Base-by-base conservation (phyloP, 2,329 filamentous ascomycete species). In the Diaporthe sp. region DNA sequence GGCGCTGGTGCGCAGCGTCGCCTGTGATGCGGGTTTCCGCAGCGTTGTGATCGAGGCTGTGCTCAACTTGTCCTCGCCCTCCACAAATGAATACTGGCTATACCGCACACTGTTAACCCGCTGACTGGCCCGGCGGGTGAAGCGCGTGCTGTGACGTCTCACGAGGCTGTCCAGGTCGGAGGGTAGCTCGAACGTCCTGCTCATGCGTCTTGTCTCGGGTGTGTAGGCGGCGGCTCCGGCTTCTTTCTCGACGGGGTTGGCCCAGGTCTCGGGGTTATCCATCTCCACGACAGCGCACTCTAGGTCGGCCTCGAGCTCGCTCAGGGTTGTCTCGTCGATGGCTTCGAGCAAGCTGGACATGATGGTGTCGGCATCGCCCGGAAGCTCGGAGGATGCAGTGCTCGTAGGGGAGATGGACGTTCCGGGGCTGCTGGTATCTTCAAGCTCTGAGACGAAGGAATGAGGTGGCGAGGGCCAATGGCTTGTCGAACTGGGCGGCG, bases 121-220 rank as follows among this genome's bases (percentile, higher is more conserved):
- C 42, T 67, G 61, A 34, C 61, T 49, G 42, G 20, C 20, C 28
- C 71, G 71, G 57, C 47, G 44, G 44, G 42, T 72, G 71, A 61
- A 72, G 28, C 71, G 55, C 13, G 57, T 63, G 31, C 71, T 72
- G 57, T 72, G 71, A 17, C 71, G 71, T 28, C 71, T 53, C 15
- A 72, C 71, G 34, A 72, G 57, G 37, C 25, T 47, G 57, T 72
- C 71, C 31, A 72, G 57, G 60, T 72, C 71, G 5, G 71, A 51
- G 28, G 71, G 57, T 6, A 34, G 42, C 55, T 72, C 42, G 57
- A 72, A 72, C 42, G 25, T 53, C 25, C 55, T 72, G 57, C 57
- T 72, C 25, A 63, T 63, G 15, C 57, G 57, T 20, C 42, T 63
- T 44, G 6, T 44, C 13, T 44, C n/a, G 28, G 22, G 6, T 63